Evolutionary conservation across 495 filamentous ascomycete genomes (phyloP).

Genomic region (Aspergillus avenaceus): DNA sequence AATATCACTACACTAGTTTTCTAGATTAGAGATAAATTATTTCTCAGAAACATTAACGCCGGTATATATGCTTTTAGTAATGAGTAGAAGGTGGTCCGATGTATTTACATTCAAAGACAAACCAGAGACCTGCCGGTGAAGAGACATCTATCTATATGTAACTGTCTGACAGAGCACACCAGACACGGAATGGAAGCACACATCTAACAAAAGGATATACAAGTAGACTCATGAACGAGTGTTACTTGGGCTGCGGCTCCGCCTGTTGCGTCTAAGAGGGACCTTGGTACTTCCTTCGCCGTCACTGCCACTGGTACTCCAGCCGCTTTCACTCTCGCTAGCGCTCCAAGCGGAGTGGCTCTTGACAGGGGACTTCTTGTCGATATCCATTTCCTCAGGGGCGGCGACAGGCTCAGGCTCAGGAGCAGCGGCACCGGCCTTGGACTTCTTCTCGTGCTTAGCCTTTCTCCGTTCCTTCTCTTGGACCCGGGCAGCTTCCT

Average conservation of each 20-base stretch:
- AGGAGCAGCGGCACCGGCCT: not conserved
- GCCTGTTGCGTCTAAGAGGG: not conserved
- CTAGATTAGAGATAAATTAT: too few species aligned
- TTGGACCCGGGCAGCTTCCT: constrained; percentile 14
- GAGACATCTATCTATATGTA: not conserved
- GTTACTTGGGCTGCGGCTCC: not conserved
- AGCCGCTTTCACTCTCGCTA: constrained; percentile 42
- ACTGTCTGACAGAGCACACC: too few species aligned
- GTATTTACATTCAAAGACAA: too few species aligned
- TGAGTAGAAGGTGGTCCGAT: too few species aligned
- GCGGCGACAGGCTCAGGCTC: constrained; percentile 9
- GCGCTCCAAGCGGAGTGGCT: constrained; percentile 32
- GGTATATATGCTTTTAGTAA: too few species aligned
- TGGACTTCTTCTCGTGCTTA: constrained; percentile 21
- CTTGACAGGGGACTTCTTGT: constrained; percentile 3
- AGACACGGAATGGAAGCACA: too few species aligned
- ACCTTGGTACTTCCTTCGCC: constrained; percentile 6
- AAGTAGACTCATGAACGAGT: not conserved
- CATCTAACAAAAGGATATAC: too few species aligned
- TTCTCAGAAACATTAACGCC: too few species aligned
- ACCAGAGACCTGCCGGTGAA: too few species aligned
- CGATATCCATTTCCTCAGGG: constrained; percentile 4
- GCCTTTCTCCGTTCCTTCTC: constrained; percentile 17
- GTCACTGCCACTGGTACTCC: constrained; percentile 32
- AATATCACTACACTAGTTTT: too few species aligned